Conservation (phyloP, 2,329 filamentous ascomycete species). For the Fusarium acutatum region DNA sequence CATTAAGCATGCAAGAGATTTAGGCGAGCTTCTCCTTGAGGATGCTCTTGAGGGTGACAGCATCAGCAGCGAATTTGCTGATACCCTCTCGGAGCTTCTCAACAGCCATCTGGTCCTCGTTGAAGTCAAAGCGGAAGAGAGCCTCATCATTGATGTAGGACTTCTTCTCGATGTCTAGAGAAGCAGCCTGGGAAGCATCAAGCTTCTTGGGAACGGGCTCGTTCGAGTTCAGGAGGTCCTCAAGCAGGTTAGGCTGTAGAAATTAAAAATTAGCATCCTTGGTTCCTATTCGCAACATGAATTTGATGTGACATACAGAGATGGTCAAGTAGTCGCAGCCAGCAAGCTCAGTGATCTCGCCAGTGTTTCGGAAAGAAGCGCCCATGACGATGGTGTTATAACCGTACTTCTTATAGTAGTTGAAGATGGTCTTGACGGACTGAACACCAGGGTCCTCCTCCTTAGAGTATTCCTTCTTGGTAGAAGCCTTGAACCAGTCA, state of each 20-base stretch:
- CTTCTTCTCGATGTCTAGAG: conserved; percentile 85
- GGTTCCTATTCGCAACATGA: background rate
- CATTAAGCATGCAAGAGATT: conserved; percentile 26
- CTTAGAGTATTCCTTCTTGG: conserved; percentile 91
- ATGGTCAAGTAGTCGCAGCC: conserved; percentile 99
- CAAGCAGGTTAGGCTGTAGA: conserved; percentile 83
- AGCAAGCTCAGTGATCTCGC: conserved; percentile 97
- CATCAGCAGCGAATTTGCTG: conserved; percentile 98
- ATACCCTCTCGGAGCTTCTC: conserved; percentile 99
- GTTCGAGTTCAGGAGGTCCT: conserved; percentile 88
- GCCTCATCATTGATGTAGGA: conserved; percentile 90
- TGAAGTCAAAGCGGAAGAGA: conserved; percentile 97
- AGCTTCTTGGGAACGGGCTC: conserved; percentile 93
- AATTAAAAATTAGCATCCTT: conserved; percentile 22
- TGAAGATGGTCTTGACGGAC: conserved; percentile 93
- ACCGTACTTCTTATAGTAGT: conserved; percentile 99
- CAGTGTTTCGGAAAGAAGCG: conserved; percentile 94
- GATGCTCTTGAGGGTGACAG: conserved; percentile 90
- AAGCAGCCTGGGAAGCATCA: conserved; percentile 69
- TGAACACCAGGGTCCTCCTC: conserved; percentile 95
- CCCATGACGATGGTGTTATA: conserved; percentile 99
- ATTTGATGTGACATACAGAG: conserved; percentile 68
- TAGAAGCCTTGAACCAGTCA: conserved; percentile 98
- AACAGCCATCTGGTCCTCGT: conserved; percentile 99
- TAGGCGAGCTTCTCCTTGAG: conserved; percentile 83